phyloP scores from a whole-genome alignment of 1,139 yeast genomes.

The Blastobotrys buckinghamii region DNA sequence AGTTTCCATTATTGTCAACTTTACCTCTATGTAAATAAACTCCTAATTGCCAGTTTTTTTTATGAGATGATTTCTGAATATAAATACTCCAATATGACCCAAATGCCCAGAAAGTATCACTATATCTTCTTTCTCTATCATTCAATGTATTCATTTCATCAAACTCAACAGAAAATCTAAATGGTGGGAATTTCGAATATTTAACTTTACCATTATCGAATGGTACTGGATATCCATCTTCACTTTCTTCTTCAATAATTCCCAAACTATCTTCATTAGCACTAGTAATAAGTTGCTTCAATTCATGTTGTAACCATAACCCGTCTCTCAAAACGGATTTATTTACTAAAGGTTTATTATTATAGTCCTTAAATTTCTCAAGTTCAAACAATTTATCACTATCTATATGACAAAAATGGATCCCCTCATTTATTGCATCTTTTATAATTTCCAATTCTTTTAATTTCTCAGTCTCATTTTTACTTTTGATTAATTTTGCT shows the following conservation, averaged over 20 bases:
- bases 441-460: slow-evolving; percentile 12
- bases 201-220: slow-evolving; percentile 11
- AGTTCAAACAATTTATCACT: slow-evolving; percentile 41
- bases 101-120: slow-evolving; percentile 49
- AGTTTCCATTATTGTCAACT: slow-evolving; percentile 10
- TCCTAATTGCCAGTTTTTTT: slow-evolving; percentile 45
- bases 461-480: not conserved
- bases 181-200: slow-evolving; percentile 44
- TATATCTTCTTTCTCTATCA: slow-evolving; percentile 43
- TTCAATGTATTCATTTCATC: slow-evolving; percentile 41
- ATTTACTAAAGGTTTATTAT: slow-evolving; percentile 35
- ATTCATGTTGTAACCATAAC: slow-evolving; percentile 41
- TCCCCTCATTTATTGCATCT: slow-evolving; percentile 33
- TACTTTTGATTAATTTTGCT: slow-evolving; percentile 6
- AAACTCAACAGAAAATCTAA: slow-evolving; percentile 47
- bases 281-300: slow-evolving; percentile 31
- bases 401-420: slow-evolving; percentile 44
- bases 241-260: slow-evolving; percentile 15
- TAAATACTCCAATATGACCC: slow-evolving; percentile 54
- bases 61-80: slow-evolving; percentile 41
- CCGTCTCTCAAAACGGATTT: slow-evolving; percentile 40
- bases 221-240: slow-evolving; percentile 22
- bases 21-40: slow-evolving; percentile 46
- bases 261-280: slow-evolving; percentile 11
- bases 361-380: slow-evolving; percentile 35